Evolutionary conservation across 2,329 filamentous ascomycete genomes (phyloP).

Genomic region (Thelonectria rubi): DNA sequence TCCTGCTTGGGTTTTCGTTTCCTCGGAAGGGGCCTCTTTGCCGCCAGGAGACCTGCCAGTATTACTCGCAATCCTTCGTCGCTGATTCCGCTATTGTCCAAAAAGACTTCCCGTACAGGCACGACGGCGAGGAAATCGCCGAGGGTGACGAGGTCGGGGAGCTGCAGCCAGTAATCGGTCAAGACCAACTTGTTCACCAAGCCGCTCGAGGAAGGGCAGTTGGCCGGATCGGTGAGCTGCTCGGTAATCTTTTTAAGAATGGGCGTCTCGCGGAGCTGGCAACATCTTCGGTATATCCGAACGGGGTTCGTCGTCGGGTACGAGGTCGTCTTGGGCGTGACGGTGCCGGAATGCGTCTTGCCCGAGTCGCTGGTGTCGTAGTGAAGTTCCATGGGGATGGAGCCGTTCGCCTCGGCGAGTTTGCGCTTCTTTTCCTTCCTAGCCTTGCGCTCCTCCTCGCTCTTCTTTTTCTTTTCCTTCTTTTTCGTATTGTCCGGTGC

Average conservation of each 20-base stretch:
- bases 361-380: constrained; percentile 70
- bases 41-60: constrained; percentile 84
- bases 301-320: constrained; percentile 88
- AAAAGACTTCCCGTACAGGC: constrained; percentile 83
- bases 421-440: constrained; percentile 88
- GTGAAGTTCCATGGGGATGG: constrained; percentile 83
- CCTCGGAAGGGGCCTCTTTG: constrained; percentile 71
- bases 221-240: constrained; percentile 79
- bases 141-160: constrained; percentile 85
- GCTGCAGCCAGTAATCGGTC: constrained; percentile 82
- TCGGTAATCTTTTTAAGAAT: constrained; percentile 92
- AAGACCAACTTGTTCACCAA: constrained; percentile 84
- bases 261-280: constrained; percentile 90
- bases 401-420: constrained; percentile 87
- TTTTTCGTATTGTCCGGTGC: constrained; percentile 66
- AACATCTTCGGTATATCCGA: constrained; percentile 92
- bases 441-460: constrained; percentile 90
- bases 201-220: constrained; percentile 72
- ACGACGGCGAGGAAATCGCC: constrained; percentile 95
- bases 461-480: constrained; percentile 96
- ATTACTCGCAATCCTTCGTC: constrained; percentile 90
- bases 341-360: constrained; percentile 28
- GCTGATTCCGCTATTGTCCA: constrained; percentile 87
- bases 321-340: constrained; percentile 42
- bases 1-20: constrained; percentile 58